Percentiles rank a stretch among this genome's conserved stretches.
phyloP scores from a whole-genome alignment of 2,329 filamentous ascomycete species.

The Aquanectria penicillioides region DNA sequence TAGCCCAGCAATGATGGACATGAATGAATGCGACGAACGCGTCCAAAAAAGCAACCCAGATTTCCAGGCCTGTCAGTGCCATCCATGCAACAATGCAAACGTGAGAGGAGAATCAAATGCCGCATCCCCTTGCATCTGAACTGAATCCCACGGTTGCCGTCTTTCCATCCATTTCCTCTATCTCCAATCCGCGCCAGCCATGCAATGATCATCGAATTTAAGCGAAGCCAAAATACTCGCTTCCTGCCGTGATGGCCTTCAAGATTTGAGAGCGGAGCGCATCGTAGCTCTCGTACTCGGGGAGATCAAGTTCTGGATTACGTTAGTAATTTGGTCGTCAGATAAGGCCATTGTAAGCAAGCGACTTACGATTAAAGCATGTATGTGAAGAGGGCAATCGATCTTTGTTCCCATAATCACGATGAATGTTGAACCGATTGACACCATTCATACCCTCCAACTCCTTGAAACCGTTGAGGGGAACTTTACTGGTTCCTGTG shows the following conservation, averaged over 20 bases:
- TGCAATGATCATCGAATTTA: conserved; percentile 55
- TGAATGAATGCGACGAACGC: background rate
- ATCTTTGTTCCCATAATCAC: conserved; percentile 96
- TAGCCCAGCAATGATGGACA: conserved; percentile 10
- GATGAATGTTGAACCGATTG: conserved; percentile 98
- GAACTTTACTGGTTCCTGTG: conserved; percentile 97
- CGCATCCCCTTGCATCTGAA: conserved; percentile 7
- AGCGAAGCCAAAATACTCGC: conserved; percentile 97
- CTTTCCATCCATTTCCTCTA: conserved; percentile 28
- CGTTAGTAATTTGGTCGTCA: conserved; percentile 48
- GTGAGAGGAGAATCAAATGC: conserved; percentile 21
- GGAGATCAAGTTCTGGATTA: conserved; percentile 87
- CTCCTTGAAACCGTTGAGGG: conserved; percentile 98
- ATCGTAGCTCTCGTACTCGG: conserved; percentile 98
- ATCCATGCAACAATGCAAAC: conserved; percentile 23
- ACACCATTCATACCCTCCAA: conserved; percentile 99
- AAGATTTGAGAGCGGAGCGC: conserved; percentile 85
- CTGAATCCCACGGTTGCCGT: conserved; percentile 5
- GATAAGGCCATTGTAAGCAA: conserved; percentile 45
- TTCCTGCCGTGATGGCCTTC: conserved; percentile 97
- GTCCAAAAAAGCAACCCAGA: conserved; percentile 23
- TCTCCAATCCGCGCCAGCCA: conserved; percentile 29
- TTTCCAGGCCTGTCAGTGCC: conserved; percentile 16
- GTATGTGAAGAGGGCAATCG: conserved; percentile 96
- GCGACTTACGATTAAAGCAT: conserved; percentile 95